Percentiles rank a stretch among this genome's conserved stretches.
These are phyloP conservation scores for Rhizopus arrhizus DNA, from an alignment of 371 early-diverging fungal genomes.

Conservation along the genomic window DNA sequence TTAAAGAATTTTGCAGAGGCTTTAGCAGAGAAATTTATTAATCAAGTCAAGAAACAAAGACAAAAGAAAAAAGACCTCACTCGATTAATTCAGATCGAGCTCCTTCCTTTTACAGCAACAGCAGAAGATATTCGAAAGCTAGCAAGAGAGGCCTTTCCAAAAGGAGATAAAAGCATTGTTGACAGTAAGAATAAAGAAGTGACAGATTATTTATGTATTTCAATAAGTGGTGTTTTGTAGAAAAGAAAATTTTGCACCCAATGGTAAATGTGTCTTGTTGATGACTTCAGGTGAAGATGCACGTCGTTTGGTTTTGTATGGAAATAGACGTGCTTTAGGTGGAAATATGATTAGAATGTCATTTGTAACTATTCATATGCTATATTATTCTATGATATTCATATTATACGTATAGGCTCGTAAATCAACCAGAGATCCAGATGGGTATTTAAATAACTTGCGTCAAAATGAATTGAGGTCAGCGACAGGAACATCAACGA, in stretches of 20 bases:
- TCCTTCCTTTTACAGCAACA: constrained; percentile 41
- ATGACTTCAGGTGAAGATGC: constrained; percentile 39
- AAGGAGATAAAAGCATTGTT: constrained; percentile 42
- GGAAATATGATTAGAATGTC: constrained; percentile 36
- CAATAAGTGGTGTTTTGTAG: constrained; percentile 44
- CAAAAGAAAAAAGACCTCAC: constrained; percentile 18
- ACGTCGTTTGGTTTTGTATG: constrained; percentile 39
- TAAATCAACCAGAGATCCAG: background rate
- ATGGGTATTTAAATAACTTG: constrained; percentile 17
- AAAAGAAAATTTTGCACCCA: constrained; percentile 35
- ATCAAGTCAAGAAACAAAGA: constrained; percentile 17
- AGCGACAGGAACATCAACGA: background rate
- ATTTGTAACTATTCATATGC: constrained; percentile 33
- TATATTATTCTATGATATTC: background rate
- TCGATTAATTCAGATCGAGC: constrained; percentile 37
- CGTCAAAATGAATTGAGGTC: constrained; percentile 37
- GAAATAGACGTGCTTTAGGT: constrained; percentile 39
- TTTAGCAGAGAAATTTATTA: constrained; percentile 18
- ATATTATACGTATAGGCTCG: background rate
- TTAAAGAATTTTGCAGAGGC: constrained; percentile 6
- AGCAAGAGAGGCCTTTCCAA: constrained; percentile 43
- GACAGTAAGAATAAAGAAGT: constrained; percentile 11
- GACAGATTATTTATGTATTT: background rate
- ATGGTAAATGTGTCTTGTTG: constrained; percentile 37
- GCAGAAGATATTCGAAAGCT: constrained; percentile 46